A percentile compares a stretch with the other conserved stretches of the same genome.
Evolutionary conservation across 2,329 filamentous ascomycete genomes (phyloP).

Genomic region (Colletotrichum sp.): DNA sequence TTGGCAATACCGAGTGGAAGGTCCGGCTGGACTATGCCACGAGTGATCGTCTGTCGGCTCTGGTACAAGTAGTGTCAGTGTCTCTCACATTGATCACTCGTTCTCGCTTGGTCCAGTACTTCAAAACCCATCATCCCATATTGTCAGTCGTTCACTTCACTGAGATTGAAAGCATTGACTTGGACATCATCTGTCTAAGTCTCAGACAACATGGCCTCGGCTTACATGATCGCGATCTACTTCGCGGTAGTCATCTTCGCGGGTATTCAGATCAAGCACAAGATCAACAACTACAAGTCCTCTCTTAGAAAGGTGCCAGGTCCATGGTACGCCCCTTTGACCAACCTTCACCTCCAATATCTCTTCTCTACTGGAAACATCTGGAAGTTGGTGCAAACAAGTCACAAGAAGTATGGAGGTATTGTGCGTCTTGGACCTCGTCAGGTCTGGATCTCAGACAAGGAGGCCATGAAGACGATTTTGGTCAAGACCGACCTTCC

Average conservation of each 20-base stretch:
- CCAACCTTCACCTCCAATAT: constrained; percentile 22
- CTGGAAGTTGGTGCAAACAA: constrained; percentile 24
- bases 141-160: not conserved
- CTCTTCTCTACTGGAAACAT: constrained; percentile 25
- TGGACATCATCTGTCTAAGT: not conserved
- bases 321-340: constrained; percentile 24
- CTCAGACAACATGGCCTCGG: not conserved
- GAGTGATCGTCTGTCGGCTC: not conserved
- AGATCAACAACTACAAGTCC: constrained; percentile 6
- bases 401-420: constrained; percentile 21
- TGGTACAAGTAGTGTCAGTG: not conserved
- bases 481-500: constrained; percentile 23
- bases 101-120: not conserved
- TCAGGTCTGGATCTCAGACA: constrained; percentile 26
- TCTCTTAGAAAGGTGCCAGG: constrained; percentile 16
- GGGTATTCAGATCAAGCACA: not conserved
- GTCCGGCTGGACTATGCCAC: not conserved
- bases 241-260: not conserved
- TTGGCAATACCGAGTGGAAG: not conserved
- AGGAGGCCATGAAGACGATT: constrained; percentile 24
- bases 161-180: not conserved
- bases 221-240: not conserved
- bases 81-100: not conserved
- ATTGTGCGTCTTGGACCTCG: constrained; percentile 25
- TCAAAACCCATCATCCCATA: not conserved